Evolutionary conservation across 2,329 filamentous ascomycete species (phyloP).

Genomic region (Pseudogymnoascus sp.): DNA sequence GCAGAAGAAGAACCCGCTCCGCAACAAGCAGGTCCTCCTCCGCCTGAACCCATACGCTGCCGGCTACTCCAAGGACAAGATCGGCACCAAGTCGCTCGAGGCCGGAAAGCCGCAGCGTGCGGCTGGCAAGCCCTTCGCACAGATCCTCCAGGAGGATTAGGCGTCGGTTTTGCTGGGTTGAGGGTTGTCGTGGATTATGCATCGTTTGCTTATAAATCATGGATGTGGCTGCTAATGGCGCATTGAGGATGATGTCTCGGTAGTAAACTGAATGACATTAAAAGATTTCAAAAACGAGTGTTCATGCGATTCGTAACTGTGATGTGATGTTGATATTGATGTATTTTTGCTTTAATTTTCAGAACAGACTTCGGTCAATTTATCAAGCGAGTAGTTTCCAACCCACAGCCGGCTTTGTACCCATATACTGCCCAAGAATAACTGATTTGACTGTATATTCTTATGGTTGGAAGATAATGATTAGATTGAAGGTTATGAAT

Average conservation of each 20-base stretch:
- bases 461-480: no score
- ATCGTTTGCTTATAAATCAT: constrained; percentile 10
- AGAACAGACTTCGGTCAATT: no score
- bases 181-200: constrained; percentile 10
- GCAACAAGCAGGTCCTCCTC: constrained; percentile 97
- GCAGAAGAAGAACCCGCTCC: constrained; percentile 99
- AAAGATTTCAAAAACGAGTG: constrained; percentile 1
- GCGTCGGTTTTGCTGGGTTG: constrained; percentile 21
- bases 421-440: no score
- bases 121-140: constrained; percentile 27
- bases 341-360: no score
- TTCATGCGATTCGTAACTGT: neutral
- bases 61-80: constrained; percentile 78
- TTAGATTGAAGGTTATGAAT: no score
- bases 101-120: constrained; percentile 48
- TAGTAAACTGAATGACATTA: constrained; percentile 8
- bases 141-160: constrained; percentile 44
- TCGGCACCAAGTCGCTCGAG: constrained; percentile 62
- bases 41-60: constrained; percentile 97
- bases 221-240: constrained; percentile 10
- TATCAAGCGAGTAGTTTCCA: no score
- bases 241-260: constrained; percentile 9
- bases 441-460: no score
- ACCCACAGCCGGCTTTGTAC: no score
- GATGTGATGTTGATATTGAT: no score